Evolutionary conservation across 2,329 filamentous ascomycete genomes (phyloP).

Genomic region (Lomentospora prolificans): DNA sequence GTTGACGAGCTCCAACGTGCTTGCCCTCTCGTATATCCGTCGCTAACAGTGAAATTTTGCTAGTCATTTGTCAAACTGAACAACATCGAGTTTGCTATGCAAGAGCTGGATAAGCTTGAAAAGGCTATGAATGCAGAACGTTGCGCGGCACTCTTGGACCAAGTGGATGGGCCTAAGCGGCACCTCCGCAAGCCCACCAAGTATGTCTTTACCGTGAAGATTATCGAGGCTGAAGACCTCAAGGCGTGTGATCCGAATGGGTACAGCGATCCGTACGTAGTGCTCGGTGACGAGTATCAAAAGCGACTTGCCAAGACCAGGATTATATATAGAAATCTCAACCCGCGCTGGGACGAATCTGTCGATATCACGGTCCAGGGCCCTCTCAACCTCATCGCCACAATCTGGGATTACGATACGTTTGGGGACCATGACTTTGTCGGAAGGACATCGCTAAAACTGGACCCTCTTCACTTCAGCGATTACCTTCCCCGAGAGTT

Average conservation of each 20-base stretch:
- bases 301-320: constrained; percentile 92
- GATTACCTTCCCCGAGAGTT: constrained; percentile 95
- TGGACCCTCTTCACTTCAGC: constrained; percentile 95
- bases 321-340: constrained; percentile 81
- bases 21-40: not conserved
- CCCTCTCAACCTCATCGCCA: constrained; percentile 88
- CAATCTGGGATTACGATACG: constrained; percentile 96
- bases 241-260: constrained; percentile 97
- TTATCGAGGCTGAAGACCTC: constrained; percentile 93
- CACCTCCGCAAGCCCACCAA: constrained; percentile 61
- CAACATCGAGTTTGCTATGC: constrained; percentile 90
- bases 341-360: constrained; percentile 94
- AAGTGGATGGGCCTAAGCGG: constrained; percentile 60
- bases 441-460: constrained; percentile 88
- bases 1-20: not conserved
- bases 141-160: constrained; percentile 73
- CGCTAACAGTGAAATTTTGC: not conserved
- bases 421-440: constrained; percentile 97
- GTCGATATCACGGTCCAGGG: constrained; percentile 92
- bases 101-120: constrained; percentile 85
- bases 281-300: constrained; percentile 94
- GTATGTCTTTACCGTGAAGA: constrained; percentile 97
- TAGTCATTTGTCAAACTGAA: constrained; percentile 96
- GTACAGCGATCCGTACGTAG: constrained; percentile 91
- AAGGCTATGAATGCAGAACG: constrained; percentile 83